Percentiles rank a stretch among this genome's conserved stretches.
phyloP scores from a whole-genome alignment of 2,329 filamentous ascomycete species.

The Aureobasidium namibiae region DNA sequence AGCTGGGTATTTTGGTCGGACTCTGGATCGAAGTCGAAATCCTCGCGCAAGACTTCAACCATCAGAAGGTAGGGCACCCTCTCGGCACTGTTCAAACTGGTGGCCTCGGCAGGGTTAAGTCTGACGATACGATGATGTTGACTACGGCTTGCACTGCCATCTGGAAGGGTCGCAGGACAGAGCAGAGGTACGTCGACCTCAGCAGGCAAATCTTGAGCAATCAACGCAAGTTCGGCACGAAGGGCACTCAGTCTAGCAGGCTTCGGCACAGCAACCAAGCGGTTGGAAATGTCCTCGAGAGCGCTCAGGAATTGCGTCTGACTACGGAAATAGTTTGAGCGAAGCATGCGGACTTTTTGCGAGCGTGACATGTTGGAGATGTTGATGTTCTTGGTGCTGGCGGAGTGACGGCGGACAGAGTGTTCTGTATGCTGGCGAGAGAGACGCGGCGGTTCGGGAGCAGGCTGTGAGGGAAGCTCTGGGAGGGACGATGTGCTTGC shows the following conservation, averaged over 20 bases:
- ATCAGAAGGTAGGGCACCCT: conserved; percentile 79
- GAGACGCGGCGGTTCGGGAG: conserved; percentile 12
- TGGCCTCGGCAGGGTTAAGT: conserved; percentile 74
- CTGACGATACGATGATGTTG: conserved; percentile 76
- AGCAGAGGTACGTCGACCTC: conserved; percentile 79
- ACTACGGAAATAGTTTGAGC: conserved; percentile 76
- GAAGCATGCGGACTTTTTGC: conserved; percentile 64
- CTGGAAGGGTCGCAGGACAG: conserved; percentile 64
- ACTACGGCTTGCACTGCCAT: conserved; percentile 66
- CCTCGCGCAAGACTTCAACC: conserved; percentile 73
- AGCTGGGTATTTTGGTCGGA: conserved; percentile 64
- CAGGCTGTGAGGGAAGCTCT: conserved; percentile 18
- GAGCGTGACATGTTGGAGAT: conserved; percentile 54
- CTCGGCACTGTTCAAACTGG: conserved; percentile 77
- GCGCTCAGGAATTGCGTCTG: conserved; percentile 75
- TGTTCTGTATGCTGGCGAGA: conserved; percentile 28
- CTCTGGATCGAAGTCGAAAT: conserved; percentile 74
- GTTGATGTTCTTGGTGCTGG: conserved; percentile 45
- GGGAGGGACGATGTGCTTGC: conserved; percentile 27
- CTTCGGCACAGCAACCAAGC: conserved; percentile 75
- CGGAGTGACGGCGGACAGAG: conserved; percentile 47
- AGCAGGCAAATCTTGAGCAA: conserved; percentile 71
- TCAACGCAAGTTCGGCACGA: conserved; percentile 70
- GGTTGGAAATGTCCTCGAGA: conserved; percentile 75
- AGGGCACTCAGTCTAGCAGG: conserved; percentile 72